phyloP scores from a whole-genome alignment of 2,329 filamentous ascomycete genomes.

The Bipolaris zeicola region DNA sequence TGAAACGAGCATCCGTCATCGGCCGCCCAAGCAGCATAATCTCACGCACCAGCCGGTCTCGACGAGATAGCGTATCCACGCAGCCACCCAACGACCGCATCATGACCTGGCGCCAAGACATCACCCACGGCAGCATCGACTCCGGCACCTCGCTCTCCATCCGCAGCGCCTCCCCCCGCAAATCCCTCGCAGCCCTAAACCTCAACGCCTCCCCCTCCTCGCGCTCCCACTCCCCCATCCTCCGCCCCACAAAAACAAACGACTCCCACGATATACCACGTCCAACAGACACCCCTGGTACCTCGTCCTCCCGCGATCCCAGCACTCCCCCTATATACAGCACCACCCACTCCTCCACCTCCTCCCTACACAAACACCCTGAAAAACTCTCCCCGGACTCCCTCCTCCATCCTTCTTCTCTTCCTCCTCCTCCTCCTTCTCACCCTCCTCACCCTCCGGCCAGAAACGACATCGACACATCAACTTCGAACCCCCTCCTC shows the following conservation, averaged over 20 bases:
- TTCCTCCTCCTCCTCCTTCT: too few relatives aligned
- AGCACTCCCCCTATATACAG: conserved; percentile 12
- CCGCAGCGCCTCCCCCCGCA: conserved; percentile 57
- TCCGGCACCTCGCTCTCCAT: conserved; percentile 30
- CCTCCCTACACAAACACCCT: conserved; percentile 8
- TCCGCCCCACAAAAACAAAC: conserved; percentile 17
- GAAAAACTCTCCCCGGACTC: neutral
- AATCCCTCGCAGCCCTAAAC: conserved; percentile 42
- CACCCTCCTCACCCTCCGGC: too few relatives aligned
- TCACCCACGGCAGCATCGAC: conserved; percentile 60
- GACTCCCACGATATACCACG: conserved; percentile 21
- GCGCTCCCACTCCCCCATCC: conserved; percentile 22
- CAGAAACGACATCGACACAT: neutral
- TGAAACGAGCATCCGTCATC: conserved; percentile 66
- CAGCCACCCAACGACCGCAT: conserved; percentile 74
- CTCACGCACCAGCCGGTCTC: conserved; percentile 58
- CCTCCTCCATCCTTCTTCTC: too few relatives aligned
- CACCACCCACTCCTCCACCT: conserved; percentile 14
- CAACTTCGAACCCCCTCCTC: conserved; percentile 20
- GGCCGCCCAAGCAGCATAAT: conserved; percentile 59
- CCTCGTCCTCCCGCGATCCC: conserved; percentile 22
- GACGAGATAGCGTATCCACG: conserved; percentile 53
- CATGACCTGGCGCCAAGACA: conserved; percentile 81
- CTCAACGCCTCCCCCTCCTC: conserved; percentile 16
- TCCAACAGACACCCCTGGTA: conserved; percentile 27